These are phyloP conservation scores for Cercospora zeae-maydis DNA, from an alignment of 2,329 filamentous ascomycete genomes.

Conservation along the genomic window DNA sequence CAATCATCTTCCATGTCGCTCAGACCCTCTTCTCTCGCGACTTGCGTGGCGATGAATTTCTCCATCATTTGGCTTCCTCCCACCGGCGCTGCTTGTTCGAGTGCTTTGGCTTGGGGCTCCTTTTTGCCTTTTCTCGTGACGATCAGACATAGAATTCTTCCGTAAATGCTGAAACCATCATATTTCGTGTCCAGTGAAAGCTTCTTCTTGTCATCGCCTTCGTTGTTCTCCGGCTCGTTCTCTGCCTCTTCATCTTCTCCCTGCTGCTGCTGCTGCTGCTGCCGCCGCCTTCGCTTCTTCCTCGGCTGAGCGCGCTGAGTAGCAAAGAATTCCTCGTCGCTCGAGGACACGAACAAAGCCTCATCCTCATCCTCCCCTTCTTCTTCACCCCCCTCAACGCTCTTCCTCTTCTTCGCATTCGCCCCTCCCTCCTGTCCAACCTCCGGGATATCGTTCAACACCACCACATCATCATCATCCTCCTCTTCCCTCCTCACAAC, in stretches of 20 bases:
- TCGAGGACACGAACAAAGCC: slow-evolving; percentile 37
- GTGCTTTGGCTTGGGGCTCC: slow-evolving; percentile 21
- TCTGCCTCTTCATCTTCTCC: slow-evolving; percentile 29
- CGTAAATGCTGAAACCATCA: slow-evolving; percentile 94
- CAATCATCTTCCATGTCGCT: slow-evolving; percentile 31
- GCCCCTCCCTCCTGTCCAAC: slow-evolving; percentile 21
- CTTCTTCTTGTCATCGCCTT: slow-evolving; percentile 91
- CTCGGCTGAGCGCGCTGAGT: slow-evolving; percentile 31
- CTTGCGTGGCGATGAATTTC: slow-evolving; percentile 40
- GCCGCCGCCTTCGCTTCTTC: slow-evolving; percentile 24
- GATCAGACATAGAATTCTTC: slow-evolving; percentile 84
- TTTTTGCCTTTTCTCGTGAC: slow-evolving; percentile 66
- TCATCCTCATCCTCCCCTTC: slow-evolving; percentile 31
- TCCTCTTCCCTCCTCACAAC: slow-evolving; percentile 53
- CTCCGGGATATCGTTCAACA: slow-evolving; percentile 58
- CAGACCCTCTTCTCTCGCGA: slow-evolving; percentile 33
- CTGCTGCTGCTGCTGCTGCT: slow-evolving; percentile 10
- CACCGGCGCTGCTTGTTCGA: slow-evolving; percentile 22
- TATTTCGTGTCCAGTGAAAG: slow-evolving; percentile 80
- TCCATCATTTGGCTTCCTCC: slow-evolving; percentile 41
- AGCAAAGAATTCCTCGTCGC: slow-evolving; percentile 37
- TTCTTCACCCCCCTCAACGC: slow-evolving; percentile 13
- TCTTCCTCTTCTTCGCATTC: slow-evolving; percentile 23
- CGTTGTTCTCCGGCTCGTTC: slow-evolving; percentile 35
- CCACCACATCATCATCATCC: slow-evolving; percentile 55